Base-by-base conservation (phyloP, 2,329 filamentous ascomycete genomes). In the Cadophora sp. region DNA sequence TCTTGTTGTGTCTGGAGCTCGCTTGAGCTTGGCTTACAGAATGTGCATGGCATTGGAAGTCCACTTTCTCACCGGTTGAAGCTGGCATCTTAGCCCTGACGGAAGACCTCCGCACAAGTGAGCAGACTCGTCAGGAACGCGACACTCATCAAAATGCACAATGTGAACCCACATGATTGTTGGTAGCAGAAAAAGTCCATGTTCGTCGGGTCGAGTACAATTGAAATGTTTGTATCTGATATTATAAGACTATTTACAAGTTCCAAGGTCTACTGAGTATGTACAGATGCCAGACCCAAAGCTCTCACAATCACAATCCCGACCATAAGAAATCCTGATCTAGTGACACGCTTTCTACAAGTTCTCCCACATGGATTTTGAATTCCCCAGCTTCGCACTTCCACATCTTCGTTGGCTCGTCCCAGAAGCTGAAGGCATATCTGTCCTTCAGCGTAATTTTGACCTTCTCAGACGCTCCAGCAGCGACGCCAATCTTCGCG, bases 381-480 rank as follows among this genome's bases (percentile, higher is more conserved):
- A 62, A 46, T 6, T 26, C 37, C 6, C 59, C 59, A 48, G 34
- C 59, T 16, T 62, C 31, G 12, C 31, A 34, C 29, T 34, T 62
- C 59, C 59, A 43, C 22, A 46, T 27, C 59, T 43, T 43, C 9
- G 22, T 26, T 7, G 37, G 19, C 37, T 62, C 59, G 37, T 62
- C 59, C 59, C 59, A 62, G 22, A 62, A 62, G 3, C 59, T n/a
- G 37, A 62, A 62, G 1, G 40, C 59, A 40, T 62, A 48, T 16
- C 34, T 27, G 19, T 62, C 59, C 26, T 27, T 62, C 11, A 62
- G 16, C 37, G 59, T 62, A 14, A 62, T 40, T 19, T 37, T 43
- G 24, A 62, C 59, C 2, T 7, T 43, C 19, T 62, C 37, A 7
- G 59, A 62, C n/a, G 16, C 48, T n/a, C 43, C 43, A n/a, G 43